A percentile compares a stretch with the other conserved stretches of the same genome.
Conservation (phyloP, 768 basidiomycete genomes). For the Rhodotorula paludigena region DNA sequence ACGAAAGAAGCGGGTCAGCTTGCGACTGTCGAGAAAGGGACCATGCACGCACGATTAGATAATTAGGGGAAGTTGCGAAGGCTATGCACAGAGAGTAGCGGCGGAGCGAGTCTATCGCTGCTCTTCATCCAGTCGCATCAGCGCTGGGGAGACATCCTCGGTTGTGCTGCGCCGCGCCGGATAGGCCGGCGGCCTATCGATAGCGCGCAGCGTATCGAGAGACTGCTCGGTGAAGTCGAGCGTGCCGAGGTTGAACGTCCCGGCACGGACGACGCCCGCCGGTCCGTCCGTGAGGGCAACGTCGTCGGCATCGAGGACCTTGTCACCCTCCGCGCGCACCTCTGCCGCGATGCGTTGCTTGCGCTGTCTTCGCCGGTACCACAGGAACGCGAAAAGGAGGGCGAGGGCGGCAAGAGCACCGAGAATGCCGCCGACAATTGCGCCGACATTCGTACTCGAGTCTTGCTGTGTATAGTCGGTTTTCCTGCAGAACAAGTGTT, state of each 20-base stretch:
- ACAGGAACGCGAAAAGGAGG: background rate
- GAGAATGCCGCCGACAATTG: slow-evolving; percentile 19
- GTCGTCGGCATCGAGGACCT: slow-evolving; percentile 6
- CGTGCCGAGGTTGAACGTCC: slow-evolving; percentile 25
- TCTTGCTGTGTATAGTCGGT: background rate
- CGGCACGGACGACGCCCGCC: slow-evolving; percentile 4
- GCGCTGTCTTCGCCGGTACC: slow-evolving; percentile 1
- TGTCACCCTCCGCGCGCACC: background rate
- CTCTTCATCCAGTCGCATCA: no score
- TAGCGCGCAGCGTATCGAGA: slow-evolving; percentile 6
- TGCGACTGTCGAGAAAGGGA: no score
- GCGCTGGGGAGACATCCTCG: background rate
- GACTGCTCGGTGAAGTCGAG: slow-evolving; percentile 22
- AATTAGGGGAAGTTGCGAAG: no score
- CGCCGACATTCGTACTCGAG: background rate
- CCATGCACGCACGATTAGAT: no score
- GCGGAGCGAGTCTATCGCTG: no score
- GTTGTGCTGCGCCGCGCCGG: background rate
- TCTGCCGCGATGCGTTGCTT: background rate
- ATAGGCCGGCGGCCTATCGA: slow-evolving; percentile 22
- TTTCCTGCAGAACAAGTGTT: slow-evolving; percentile 2
- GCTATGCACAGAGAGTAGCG: no score
- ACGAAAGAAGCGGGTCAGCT: no score
- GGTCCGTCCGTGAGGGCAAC: background rate
- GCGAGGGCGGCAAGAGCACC: slow-evolving; percentile 7